Evolutionary conservation across 208 protist genomes (phyloP).

Genomic region (Naegleria fowleri): DNA sequence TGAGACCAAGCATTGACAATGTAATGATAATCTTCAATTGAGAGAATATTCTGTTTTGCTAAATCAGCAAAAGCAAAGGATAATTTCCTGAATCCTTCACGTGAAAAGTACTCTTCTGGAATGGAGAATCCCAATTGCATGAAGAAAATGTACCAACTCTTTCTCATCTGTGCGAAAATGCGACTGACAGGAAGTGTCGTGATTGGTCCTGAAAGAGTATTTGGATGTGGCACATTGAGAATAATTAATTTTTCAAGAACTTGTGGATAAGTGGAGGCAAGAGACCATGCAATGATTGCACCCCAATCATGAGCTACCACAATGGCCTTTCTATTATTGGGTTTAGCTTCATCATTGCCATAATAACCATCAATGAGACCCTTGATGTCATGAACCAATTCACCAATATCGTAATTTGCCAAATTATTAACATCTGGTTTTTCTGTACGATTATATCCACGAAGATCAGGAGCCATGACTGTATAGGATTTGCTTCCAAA

Average conservation of each 20-base stretch:
- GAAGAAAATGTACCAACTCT: conserved; percentile 23
- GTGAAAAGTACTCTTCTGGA: background rate
- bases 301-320: conserved; percentile 22
- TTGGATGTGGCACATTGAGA: conserved; percentile 13
- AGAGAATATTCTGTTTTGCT: background rate
- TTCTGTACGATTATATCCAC: background rate
- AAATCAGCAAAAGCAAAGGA: background rate
- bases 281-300: background rate
- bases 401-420: background rate
- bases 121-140: background rate
- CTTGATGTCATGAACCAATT: background rate
- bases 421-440: background rate
- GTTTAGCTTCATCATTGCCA: background rate
- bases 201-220: background rate
- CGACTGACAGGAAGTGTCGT: background rate
- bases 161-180: background rate
- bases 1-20: background rate
- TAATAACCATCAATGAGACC: background rate
- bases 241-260: background rate
- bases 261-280: background rate
- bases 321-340: background rate
- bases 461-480: background rate
- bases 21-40: background rate
- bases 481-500: background rate
- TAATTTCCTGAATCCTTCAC: background rate